These are phyloP conservation scores for Dendrobium huoshanense DNA, from an alignment of 106 monocot species.

Conservation along the genomic window DNA sequence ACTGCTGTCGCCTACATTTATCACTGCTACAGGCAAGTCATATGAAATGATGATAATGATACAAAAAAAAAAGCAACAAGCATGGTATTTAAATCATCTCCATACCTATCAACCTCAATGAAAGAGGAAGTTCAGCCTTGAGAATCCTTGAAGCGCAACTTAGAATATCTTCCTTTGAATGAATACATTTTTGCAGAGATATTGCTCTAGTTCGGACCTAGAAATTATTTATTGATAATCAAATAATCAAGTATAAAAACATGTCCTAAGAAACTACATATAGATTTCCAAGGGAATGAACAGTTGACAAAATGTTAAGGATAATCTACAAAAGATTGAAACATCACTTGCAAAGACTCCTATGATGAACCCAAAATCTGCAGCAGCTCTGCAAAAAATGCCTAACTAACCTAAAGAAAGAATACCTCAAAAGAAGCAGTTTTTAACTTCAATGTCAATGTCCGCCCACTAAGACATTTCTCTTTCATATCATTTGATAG, in stretches of 20 bases:
- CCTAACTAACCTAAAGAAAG: background rate
- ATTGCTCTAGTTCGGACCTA: conserved; percentile 86
- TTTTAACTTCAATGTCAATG: conserved; percentile 90
- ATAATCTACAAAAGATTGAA: background rate
- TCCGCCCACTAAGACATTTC: conserved; percentile 65
- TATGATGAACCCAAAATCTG: too few relatives aligned
- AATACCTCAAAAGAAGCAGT: conserved; percentile 86
- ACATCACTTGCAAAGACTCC: too few relatives aligned
- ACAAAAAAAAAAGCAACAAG: background rate
- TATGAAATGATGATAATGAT: background rate
- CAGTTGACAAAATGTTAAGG: background rate
- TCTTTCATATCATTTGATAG: conserved; percentile 82
- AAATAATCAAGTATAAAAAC: background rate
- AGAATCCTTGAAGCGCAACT: conserved; percentile 63
- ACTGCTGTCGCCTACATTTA: background rate
- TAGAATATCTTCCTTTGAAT: conserved; percentile 83
- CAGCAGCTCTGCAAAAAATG: background rate
- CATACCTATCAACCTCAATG: conserved; percentile 91
- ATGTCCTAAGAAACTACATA: background rate
- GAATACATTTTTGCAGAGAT: conserved; percentile 64
- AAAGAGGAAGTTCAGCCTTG: conserved; percentile 86
- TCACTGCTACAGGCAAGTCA: background rate
- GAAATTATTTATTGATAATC: conserved; percentile 7
- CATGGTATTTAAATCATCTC: conserved; percentile 1
- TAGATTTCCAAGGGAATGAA: background rate